Base-by-base conservation (phyloP, 2,329 filamentous ascomycete species). In the Zasmidium cellare region DNA sequence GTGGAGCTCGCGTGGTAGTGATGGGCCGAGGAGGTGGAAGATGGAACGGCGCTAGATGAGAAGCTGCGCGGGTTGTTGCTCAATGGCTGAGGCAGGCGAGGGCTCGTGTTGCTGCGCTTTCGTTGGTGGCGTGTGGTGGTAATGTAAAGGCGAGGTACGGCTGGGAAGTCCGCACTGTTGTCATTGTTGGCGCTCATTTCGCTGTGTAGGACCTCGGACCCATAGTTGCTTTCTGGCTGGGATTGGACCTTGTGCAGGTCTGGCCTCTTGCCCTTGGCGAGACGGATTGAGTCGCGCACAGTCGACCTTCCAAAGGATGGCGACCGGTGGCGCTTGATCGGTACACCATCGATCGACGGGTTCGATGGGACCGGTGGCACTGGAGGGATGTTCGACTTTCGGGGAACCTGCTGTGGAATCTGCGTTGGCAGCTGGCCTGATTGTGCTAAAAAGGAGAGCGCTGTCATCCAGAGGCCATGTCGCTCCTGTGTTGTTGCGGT, bases 381-480 rank as follows among this genome's bases (percentile, higher is more conserved):
- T 20, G 61, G 57, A 0, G 53, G 54, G 9, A 49, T 48, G n/a
- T 41, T 20, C 14, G 46, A 31, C n/a, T 55, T 57, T 16, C 63
- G 58, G 1, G 67, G 69, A 77, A 62, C 62, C 2, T 71, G 65
- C 12, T 65, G 59, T 2, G 63, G 53, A 18, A 63, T 60, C 52
- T 61, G 51, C 12, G 60, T 60, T 69, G 71, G 48, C n/a, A 67
- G 56, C 16, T 63, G 56, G 16, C 88, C 86, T 0, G 92, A 96
- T 72, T 97, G 92, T 12, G 93, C 92, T 28, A 99, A 81, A 83
- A 97, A 99, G 0, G 92, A 96, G 19, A 99, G 80, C 0, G 94
- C 91, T 19, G 91, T 97, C 57, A 99, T 79, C 94, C 94, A 99
- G 50, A 97, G 79, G 69, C 96, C 96, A 74, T 99, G 94, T 16